phyloP scores from a whole-genome alignment of 192 early-diverging fungal species.

The Coemansia sp. region DNA sequence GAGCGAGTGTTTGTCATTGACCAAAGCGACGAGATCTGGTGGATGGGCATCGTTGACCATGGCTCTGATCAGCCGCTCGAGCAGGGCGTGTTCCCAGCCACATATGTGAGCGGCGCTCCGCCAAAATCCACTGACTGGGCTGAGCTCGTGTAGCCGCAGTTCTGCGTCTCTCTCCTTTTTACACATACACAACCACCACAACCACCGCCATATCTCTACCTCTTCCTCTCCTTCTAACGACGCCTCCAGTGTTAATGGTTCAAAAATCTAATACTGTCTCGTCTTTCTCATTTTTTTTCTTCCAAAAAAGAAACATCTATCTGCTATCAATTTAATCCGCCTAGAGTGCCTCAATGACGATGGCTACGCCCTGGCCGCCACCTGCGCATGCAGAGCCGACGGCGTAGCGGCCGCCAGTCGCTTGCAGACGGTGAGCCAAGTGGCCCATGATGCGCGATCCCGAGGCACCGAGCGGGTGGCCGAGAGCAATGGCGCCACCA shows the following conservation, averaged over 20 bases:
- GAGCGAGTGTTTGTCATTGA: slow-evolving; percentile 78
- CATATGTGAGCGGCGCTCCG: slow-evolving; percentile 65
- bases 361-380: slow-evolving; percentile 85
- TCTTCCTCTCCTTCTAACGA: not conserved
- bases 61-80: slow-evolving; percentile 61
- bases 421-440: slow-evolving; percentile 82
- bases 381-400: slow-evolving; percentile 96
- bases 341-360: slow-evolving; percentile 68
- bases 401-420: slow-evolving; percentile 83
- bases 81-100: slow-evolving; percentile 81
- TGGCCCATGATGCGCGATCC: slow-evolving; percentile 94
- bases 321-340: not conserved
- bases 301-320: too few relatives aligned
- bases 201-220: not conserved
- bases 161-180: not conserved
- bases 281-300: too few relatives aligned
- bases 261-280: not conserved
- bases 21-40: slow-evolving; percentile 81
- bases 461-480: slow-evolving; percentile 95
- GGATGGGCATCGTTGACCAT: slow-evolving; percentile 74
- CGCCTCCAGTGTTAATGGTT: not conserved
- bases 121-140: slow-evolving; percentile 55
- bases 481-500: slow-evolving; percentile 93
- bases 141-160: slow-evolving; percentile 41
- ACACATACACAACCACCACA: slow-evolving; percentile 4